Evolutionary conservation across 768 basidiomycete species (phyloP).

Genomic region (Kwoniella newhampshirensis): DNA sequence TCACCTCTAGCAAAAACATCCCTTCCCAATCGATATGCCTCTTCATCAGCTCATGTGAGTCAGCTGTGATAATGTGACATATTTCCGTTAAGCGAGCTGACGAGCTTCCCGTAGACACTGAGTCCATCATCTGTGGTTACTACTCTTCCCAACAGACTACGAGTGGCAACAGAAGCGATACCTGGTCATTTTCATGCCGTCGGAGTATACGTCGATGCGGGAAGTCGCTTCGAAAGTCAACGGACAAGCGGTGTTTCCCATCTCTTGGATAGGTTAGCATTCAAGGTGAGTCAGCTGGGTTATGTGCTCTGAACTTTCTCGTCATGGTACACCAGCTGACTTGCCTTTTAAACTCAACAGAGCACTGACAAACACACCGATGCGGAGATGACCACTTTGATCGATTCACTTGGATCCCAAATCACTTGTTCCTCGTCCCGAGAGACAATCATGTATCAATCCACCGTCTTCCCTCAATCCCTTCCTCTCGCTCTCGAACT

Average conservation of each 20-base stretch:
- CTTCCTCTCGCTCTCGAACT: constrained; percentile 80
- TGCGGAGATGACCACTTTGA: constrained; percentile 74
- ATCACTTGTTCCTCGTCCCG: constrained; percentile 86
- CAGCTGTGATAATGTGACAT: neutral
- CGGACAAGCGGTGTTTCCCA: constrained; percentile 78
- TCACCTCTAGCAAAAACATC: neutral
- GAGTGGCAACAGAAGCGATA: constrained; percentile 84
- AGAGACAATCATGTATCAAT: constrained; percentile 97
- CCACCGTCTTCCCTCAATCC: constrained; percentile 81
- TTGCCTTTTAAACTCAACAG: constrained; percentile 55
- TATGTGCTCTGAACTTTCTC: neutral
- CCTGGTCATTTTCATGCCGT: constrained; percentile 93
- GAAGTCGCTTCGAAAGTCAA: constrained; percentile 79
- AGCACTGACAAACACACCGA: constrained; percentile 70
- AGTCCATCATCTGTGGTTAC: constrained; percentile 58
- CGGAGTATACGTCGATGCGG: constrained; percentile 91
- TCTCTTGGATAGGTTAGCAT: constrained; percentile 92
- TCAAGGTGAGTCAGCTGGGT: constrained; percentile 67
- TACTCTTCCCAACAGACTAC: constrained; percentile 83
- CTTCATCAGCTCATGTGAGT: constrained; percentile 12
- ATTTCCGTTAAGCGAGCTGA: neutral
- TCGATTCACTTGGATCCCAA: constrained; percentile 84
- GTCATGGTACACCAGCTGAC: neutral
- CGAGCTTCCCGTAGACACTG: neutral
- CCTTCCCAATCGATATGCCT: constrained; percentile 13